Evolutionary conservation across 768 basidiomycete species (phyloP), one percentile per base, ranked within the genome.

Genomic region (Dioszegia crocea): DNA sequence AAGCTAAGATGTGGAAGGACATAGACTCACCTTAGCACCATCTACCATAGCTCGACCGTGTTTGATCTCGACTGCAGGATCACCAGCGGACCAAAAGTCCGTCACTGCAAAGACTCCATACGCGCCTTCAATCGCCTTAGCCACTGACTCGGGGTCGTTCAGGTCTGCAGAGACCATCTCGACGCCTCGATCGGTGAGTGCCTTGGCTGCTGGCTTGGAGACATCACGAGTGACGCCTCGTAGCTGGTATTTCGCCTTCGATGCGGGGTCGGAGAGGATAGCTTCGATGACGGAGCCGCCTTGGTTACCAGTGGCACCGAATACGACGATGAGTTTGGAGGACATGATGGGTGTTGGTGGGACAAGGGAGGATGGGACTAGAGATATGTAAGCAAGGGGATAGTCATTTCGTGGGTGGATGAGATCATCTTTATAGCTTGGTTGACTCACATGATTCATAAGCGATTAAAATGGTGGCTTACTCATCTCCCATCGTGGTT

Each of bases 221-320:
- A 56, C 30, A 50, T 74, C 70, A 14, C 73, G 63, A 3, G 73
- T 72, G 40, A 74, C 39, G 5, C 60, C 73, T 0, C 68, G 57
- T 14, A 72, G 49, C 11, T 55, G 43, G 64, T 64, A 67, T 29
- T 39, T 19, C 14, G 33, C 9, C 4, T 29, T 61, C 8, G 53
- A 54, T 8, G 65, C 44, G 46, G 57, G 39, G 46, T 64, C 58
- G 19, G 30, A 31, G 8, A 64, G 63, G 45, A 72, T 54, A 29
- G 60, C 24, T 9, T 47, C 36, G 48, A 72, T 66, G 48, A 72
- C 73, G 26, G 63, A 65, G 8, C 70, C 66, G 39, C 70, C 73
- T 65, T 74, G 73, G 19, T 65, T 62, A 33, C 72, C 72, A 10
- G 72, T 74, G 17, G 66, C 66, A 16, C 72, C 72, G 29, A 67